Conservation (phyloP, 2,329 filamentous ascomycete genomes). For the Amauroascus verrucosus region DNA sequence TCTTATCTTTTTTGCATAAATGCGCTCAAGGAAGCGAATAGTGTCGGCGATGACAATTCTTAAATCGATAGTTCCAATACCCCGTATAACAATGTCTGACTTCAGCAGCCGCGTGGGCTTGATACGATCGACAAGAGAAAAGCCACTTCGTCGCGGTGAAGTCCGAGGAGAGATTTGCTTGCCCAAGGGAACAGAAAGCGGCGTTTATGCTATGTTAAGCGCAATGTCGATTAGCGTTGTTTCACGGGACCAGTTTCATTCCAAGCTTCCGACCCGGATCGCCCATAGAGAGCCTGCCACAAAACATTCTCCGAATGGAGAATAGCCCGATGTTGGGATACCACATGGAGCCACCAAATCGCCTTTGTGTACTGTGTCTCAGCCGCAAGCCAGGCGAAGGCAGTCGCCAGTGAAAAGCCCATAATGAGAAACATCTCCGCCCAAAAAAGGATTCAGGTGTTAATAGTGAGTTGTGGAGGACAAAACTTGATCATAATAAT, state of each 20-base stretch:
- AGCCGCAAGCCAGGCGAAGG: background rate
- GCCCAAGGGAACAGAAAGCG: no score
- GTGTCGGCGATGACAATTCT: background rate
- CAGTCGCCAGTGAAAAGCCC: background rate
- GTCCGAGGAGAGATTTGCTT: no score
- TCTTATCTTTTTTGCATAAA: no score
- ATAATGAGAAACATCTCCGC: background rate
- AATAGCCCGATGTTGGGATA: background rate
- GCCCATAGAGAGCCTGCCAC: background rate
- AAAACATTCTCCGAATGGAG: background rate
- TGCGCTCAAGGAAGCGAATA: no score
- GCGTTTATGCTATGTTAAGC: background rate
- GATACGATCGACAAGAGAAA: background rate
- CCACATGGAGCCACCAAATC: background rate
- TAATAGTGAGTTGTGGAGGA: background rate
- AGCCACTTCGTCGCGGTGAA: background rate
- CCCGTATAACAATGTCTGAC: background rate
- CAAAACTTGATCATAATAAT: background rate
- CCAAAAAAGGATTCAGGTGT: background rate
- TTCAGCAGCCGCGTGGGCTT: background rate
- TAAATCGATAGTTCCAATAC: background rate
- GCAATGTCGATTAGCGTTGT: background rate
- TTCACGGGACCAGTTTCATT: background rate
- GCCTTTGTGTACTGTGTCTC: background rate
- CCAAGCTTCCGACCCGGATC: background rate